Percentiles rank a stretch among this genome's conserved stretches.
Conservation (phyloP, 2,329 filamentous ascomycete species). For the Pseudogymnoascus sp. region DNA sequence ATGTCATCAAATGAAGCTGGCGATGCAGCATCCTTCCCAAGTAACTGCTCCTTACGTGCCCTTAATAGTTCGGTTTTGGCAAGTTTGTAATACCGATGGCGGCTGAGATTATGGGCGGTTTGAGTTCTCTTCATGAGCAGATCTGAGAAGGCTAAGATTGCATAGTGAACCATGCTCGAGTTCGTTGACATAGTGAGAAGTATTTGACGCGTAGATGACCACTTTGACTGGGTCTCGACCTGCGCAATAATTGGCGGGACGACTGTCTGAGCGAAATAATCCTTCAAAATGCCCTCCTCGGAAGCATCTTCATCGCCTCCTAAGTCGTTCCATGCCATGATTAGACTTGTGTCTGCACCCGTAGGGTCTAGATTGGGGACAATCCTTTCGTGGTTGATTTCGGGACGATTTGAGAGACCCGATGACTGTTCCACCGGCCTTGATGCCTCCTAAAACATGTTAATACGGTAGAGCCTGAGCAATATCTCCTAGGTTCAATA, state of each 20-base stretch:
- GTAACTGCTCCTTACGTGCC: neutral
- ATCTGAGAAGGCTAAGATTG: constrained; percentile 46
- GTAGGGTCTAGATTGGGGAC: neutral
- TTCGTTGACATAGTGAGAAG: constrained; percentile 41
- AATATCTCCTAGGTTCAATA: neutral
- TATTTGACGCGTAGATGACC: constrained; percentile 42
- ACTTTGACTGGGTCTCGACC: constrained; percentile 45
- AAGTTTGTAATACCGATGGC: constrained; percentile 15
- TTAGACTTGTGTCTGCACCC: neutral
- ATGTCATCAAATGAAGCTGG: constrained; percentile 31
- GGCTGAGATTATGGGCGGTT: constrained; percentile 11
- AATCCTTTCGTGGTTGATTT: neutral
- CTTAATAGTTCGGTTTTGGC: constrained; percentile 9
- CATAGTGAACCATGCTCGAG: constrained; percentile 40
- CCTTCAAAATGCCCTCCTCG: constrained; percentile 35
- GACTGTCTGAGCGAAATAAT: constrained; percentile 42
- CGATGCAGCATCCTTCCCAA: constrained; percentile 1
- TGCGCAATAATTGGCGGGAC: constrained; percentile 47
- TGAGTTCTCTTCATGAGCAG: constrained; percentile 24
- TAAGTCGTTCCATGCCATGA: constrained; percentile 12
- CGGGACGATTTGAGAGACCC: neutral
- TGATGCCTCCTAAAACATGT: constrained; percentile 15
- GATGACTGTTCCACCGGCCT: constrained; percentile 6
- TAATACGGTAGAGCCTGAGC: neutral
- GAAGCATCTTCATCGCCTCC: constrained; percentile 21